phyloP scores from a whole-genome alignment of 2,329 filamentous ascomycete genomes.

The Aureobasidium pullulans region DNA sequence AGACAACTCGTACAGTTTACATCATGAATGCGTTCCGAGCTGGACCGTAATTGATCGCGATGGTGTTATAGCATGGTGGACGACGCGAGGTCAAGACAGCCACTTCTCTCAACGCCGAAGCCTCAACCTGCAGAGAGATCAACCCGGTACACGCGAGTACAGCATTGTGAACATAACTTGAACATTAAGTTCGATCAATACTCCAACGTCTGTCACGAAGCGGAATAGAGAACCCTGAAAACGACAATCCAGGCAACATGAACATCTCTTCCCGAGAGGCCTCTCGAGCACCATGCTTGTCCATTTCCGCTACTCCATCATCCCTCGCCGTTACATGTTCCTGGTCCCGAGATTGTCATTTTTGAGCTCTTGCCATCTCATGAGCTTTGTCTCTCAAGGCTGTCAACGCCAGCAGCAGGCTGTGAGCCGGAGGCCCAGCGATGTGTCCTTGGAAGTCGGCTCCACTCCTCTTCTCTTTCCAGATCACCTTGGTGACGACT shows the following conservation, averaged over 20 bases:
- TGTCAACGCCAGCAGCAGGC: background rate
- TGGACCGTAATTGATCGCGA: too few species aligned
- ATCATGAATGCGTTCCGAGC: too few species aligned
- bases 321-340: background rate
- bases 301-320: background rate
- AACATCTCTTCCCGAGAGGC: background rate
- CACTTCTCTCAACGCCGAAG: too few species aligned
- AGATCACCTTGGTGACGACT: background rate
- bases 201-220: constrained; percentile 1
- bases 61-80: too few species aligned
- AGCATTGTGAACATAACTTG: too few species aligned
- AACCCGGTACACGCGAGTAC: too few species aligned
- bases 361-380: constrained; percentile 4
- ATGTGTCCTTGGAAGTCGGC: background rate
- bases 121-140: too few species aligned
- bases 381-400: background rate
- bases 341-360: background rate
- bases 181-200: background rate
- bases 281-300: background rate
- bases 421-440: background rate
- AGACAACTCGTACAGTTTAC: too few species aligned
- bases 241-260: constrained; percentile 6
- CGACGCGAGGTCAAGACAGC: background rate
- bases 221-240: background rate
- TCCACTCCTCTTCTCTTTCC: constrained; percentile 7